Evolutionary conservation across 148 eudicot species (phyloP).

Genomic region (Diospyros lotus): DNA sequence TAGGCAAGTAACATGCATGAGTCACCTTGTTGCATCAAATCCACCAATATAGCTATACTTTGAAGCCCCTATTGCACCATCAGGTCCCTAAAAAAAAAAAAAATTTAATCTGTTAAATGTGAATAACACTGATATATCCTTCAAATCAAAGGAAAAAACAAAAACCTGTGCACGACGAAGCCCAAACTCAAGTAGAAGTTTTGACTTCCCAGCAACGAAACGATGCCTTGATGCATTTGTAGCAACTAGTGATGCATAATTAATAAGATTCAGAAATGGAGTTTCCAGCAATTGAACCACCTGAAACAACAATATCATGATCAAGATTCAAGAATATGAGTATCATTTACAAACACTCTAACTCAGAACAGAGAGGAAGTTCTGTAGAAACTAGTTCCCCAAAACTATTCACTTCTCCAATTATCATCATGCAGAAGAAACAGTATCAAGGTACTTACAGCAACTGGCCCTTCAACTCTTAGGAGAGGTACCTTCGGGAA

Average conservation of each 20-base stretch:
- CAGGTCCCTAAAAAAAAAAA: conserved; percentile 63
- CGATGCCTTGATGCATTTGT: conserved; percentile 99
- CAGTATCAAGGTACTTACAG: conserved; percentile 50
- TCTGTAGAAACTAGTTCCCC: background rate
- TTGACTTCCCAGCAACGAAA: conserved; percentile 85
- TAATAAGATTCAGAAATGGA: conserved; percentile 86
- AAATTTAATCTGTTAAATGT: background rate
- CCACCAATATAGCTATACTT: conserved; percentile 94
- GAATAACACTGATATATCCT: background rate
- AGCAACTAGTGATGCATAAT: conserved; percentile 88
- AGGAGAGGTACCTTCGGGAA: conserved; percentile 86
- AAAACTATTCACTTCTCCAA: background rate
- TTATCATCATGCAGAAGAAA: conserved; percentile 6
- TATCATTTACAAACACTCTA: background rate
- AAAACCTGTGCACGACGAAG: conserved; percentile 92
- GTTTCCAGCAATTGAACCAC: conserved; percentile 94
- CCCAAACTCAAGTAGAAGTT: conserved; percentile 88
- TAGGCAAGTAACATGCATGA: too few species aligned
- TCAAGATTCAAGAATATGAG: conserved; percentile 7
- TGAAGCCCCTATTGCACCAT: conserved; percentile 92
- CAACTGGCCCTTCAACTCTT: conserved; percentile 91
- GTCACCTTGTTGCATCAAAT: conserved; percentile 96
- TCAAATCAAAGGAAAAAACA: conserved; percentile 10
- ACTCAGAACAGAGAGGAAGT: background rate
- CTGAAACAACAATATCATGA: conserved; percentile 31